phyloP scores from a whole-genome alignment of 2,329 filamentous ascomycete genomes.

The Aureobasidium musti region DNA sequence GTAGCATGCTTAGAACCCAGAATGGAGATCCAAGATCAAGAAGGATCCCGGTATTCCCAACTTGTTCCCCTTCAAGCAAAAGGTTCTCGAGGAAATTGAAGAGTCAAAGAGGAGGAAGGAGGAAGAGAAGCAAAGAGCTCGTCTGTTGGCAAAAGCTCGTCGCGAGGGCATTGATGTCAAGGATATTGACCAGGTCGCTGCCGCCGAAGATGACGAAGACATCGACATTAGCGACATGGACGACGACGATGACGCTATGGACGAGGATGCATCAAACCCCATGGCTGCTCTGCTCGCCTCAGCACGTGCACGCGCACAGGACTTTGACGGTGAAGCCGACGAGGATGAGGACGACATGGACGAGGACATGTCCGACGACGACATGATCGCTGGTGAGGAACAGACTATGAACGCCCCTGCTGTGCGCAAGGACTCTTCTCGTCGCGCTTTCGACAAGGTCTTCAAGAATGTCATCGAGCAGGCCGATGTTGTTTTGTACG shows the following conservation, averaged over 20 bases:
- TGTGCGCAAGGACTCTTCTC: slow-evolving; percentile 62
- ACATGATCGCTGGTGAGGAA: slow-evolving; percentile 50
- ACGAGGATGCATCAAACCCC: slow-evolving; percentile 72
- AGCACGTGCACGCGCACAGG: slow-evolving; percentile 72
- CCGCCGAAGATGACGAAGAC: slow-evolving; percentile 45
- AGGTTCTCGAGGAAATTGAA: slow-evolving; percentile 91
- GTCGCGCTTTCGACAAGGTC: slow-evolving; percentile 89
- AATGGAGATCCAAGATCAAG: slow-evolving; percentile 94
- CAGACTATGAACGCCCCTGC: slow-evolving; percentile 39
- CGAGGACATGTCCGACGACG: slow-evolving; percentile 50
- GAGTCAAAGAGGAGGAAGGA: slow-evolving; percentile 78
- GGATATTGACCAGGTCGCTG: slow-evolving; percentile 42
- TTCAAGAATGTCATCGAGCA: slow-evolving; percentile 91
- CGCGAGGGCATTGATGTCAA: slow-evolving; percentile 42
- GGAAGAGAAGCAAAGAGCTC: slow-evolving; percentile 71
- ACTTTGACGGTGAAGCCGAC: slow-evolving; percentile 66
- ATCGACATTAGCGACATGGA: slow-evolving; percentile 60
- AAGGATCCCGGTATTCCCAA: slow-evolving; percentile 99
- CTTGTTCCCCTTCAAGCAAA: slow-evolving; percentile 96
- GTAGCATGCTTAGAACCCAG: slow-evolving; percentile 66
- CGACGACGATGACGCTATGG: slow-evolving; percentile 58
- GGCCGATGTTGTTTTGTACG: slow-evolving; percentile 88
- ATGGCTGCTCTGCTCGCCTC: slow-evolving; percentile 91
- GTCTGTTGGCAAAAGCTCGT: slow-evolving; percentile 64
- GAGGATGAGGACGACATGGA: slow-evolving; percentile 60